Evolutionary conservation across 371 early-diverging fungal genomes (phyloP), one percentile per base, ranked within the genome.

Genomic region (Apophysomyces sp.): DNA sequence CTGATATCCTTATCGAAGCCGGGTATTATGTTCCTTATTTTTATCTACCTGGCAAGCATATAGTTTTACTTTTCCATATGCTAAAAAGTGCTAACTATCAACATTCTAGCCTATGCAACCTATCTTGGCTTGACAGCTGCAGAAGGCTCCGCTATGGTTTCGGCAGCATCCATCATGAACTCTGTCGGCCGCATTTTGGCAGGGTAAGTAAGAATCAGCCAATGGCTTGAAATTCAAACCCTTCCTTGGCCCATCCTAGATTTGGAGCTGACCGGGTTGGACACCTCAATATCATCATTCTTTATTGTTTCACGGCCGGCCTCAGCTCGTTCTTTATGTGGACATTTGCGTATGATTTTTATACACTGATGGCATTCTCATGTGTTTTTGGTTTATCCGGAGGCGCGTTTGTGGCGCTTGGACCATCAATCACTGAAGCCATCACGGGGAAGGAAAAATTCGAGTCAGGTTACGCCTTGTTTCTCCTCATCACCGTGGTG

Each of bases 281-380:
- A 2, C 63, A 58, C 18, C 55, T 63, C 29, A 63, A 63, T 40
- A 49, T 58, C 21, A 65, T 72, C 27, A 67, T 72, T 8, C 15
- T 77, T 9, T 69, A 72, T 52, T 55, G 69, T 27, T 52, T 61
- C 26, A 41, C 74, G 0, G 55, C 76, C 12, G 71, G 78, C 0
- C 6, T 73, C 9, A 52, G 65, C 1, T 65, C 69, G 29, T 30
- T 74, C 2, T n/a, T 80, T 1, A 36, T 82, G 3, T 85, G 86
- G 86, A 67, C 68, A 2, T 77, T 81, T 62, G 72, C 82, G 13
- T 63, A 29, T 18, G 62, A 53, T 9, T 80, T 79, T 60, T 60
- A 44, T 7, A 57, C 57, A 0, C 51, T 84, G 27, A 61, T 69
- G 30, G 68, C 63, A 1, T 81, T 78, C 57, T 44, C 71, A 1